A percentile compares a stretch with the other conserved stretches of the same genome.
Conservation (phyloP, 129 eudicot genomes). For the Centrapalus pauciflorus region DNA sequence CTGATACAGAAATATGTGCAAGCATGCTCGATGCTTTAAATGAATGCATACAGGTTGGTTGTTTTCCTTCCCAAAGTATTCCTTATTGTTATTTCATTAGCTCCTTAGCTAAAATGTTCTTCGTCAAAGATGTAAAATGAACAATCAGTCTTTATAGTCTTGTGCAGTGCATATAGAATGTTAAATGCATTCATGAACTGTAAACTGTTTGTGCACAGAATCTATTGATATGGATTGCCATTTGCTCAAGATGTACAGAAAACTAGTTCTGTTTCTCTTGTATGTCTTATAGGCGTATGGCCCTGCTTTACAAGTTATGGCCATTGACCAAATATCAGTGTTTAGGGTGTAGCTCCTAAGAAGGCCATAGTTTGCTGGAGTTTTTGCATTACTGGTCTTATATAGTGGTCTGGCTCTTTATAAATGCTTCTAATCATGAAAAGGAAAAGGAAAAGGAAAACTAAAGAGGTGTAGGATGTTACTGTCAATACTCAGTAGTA, state of each 20-base stretch:
- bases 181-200: not conserved
- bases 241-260: not conserved
- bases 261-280: not conserved
- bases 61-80: not conserved
- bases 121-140: not conserved
- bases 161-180: not conserved
- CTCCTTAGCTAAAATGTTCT: conserved; percentile 1
- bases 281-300: not conserved
- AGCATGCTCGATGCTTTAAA: conserved; percentile 93
- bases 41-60: conserved; percentile 87
- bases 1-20: conserved; percentile 93
- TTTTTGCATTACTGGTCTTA: too few species aligned
- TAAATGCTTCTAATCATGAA: too few species aligned
- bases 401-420: too few species aligned
- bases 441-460: too few species aligned
- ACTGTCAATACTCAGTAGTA: too few species aligned
- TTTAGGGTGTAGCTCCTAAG: not conserved
- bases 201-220: not conserved
- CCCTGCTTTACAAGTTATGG: not conserved
- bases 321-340: not conserved
- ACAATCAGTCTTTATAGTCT: not conserved
- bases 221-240: not conserved
- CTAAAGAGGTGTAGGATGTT: too few species aligned
- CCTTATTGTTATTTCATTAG: not conserved
- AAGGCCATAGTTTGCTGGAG: not conserved